Percentiles rank a stretch among this genome's conserved stretches.
Conservation (phyloP, 805 yeast genomes). For the Wickerhamomyces tratensis region DNA sequence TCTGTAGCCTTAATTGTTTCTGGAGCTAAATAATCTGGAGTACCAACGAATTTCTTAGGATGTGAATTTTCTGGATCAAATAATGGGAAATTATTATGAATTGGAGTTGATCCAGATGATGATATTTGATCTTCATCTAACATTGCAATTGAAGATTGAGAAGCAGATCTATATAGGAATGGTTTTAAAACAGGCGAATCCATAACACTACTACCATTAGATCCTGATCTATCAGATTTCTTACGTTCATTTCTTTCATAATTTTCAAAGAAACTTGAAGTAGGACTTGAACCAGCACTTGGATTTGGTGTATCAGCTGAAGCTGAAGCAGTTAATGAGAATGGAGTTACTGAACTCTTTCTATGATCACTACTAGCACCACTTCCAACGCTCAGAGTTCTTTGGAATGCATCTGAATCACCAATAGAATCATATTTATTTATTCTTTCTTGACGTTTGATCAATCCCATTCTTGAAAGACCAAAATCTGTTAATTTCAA, state of each 20-base stretch:
- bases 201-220: slow-evolving; percentile 5
- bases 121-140: slow-evolving; percentile 35
- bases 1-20: slow-evolving; percentile 83
- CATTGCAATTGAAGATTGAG: slow-evolving; percentile 49
- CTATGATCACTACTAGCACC: background rate
- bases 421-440: slow-evolving; percentile 3
- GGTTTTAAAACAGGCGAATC: slow-evolving; percentile 44
- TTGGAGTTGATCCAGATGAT: slow-evolving; percentile 9
- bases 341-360: slow-evolving; percentile 3
- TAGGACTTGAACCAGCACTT: slow-evolving; percentile 18
- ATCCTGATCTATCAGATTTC: slow-evolving; percentile 9
- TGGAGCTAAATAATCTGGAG: slow-evolving; percentile 97
- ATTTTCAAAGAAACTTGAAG: slow-evolving; percentile 19
- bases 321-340: slow-evolving; percentile 7
- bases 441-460: slow-evolving; percentile 57
- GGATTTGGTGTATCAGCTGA: slow-evolving; percentile 8
- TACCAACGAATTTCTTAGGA: slow-evolving; percentile 75
- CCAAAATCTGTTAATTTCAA: slow-evolving; percentile 94
- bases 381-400: background rate
- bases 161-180: slow-evolving; percentile 31
- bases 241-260: slow-evolving; percentile 10
- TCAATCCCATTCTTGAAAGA: slow-evolving; percentile 77
- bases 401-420: slow-evolving; percentile 11
- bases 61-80: slow-evolving; percentile 63
- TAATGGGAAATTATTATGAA: slow-evolving; percentile 39